Evolutionary conservation across 345 rosid genomes (phyloP).

Genomic region (Lagerstroemia speciosa): DNA sequence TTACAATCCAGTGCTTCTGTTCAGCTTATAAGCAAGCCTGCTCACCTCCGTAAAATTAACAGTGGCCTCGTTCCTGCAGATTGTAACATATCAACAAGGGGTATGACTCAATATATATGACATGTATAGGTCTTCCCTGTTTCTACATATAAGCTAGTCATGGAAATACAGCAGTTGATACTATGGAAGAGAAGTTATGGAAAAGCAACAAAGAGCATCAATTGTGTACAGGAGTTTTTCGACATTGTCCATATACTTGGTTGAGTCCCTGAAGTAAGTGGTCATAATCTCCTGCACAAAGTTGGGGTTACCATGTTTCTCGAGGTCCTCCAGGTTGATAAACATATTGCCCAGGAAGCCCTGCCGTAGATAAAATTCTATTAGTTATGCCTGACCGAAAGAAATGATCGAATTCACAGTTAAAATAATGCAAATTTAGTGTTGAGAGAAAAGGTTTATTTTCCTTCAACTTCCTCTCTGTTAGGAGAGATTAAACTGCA

Average conservation of each 20-base stretch:
- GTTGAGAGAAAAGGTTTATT: no score
- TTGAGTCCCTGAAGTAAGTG: slow-evolving; percentile 18
- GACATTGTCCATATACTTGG: slow-evolving; percentile 5
- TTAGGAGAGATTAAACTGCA: no score
- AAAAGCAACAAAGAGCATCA: not conserved
- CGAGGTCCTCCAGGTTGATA: slow-evolving; percentile 24
- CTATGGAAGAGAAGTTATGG: not conserved
- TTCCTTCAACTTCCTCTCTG: no score
- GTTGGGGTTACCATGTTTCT: slow-evolving; percentile 10
- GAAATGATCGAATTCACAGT: no score
- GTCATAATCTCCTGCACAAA: slow-evolving; percentile 23
- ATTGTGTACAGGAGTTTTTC: slow-evolving; percentile 18
- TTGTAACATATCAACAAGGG: not conserved
- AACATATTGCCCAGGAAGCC: slow-evolving; percentile 20
- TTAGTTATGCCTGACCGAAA: not conserved
- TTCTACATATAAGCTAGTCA: no score
- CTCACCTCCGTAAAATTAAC: slow-evolving; percentile 9
- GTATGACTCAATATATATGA: no score
- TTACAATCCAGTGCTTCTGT: slow-evolving; percentile 21
- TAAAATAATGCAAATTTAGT: no score
- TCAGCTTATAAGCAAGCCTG: slow-evolving; percentile 15
- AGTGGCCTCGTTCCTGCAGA: slow-evolving; percentile 14
- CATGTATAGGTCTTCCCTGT: no score
- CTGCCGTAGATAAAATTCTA: slow-evolving; percentile 8
- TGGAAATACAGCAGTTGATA: not conserved